Percentiles rank a stretch among this genome's conserved stretches.
Conservation (phyloP, 1,284 basidiomycete genomes). For the Rhodotorula sp. region DNA sequence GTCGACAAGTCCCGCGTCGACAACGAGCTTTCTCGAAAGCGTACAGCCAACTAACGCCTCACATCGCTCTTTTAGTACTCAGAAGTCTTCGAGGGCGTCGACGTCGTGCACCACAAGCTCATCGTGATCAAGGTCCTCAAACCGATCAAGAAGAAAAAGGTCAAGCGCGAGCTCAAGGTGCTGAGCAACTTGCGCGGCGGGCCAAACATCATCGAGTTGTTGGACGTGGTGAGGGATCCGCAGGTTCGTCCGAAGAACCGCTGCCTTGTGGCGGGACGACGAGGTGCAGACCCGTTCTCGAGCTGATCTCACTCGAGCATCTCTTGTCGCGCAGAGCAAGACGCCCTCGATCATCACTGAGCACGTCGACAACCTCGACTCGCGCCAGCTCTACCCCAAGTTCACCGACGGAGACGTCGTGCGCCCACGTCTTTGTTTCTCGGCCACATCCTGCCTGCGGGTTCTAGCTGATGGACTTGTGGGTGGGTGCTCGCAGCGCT, state of each 20-base stretch:
- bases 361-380: conserved; percentile 84
- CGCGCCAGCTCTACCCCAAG: conserved; percentile 81
- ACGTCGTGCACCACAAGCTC: conserved; percentile 87
- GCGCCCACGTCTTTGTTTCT: conserved; percentile 61
- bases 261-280: no score
- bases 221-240: conserved; percentile 91
- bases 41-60: no score
- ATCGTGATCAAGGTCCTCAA: conserved; percentile 99
- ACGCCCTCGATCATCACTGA: conserved; percentile 95
- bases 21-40: no score
- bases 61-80: conserved; percentile 59
- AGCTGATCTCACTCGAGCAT: background rate
- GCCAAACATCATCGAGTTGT: conserved; percentile 77
- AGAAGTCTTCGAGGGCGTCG: conserved; percentile 96
- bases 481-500: conserved; percentile 55
- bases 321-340: conserved; percentile 62
- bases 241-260: conserved; percentile 18
- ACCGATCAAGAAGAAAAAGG: conserved; percentile 99
- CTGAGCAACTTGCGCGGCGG: conserved; percentile 95
- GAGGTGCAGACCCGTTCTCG: no score
- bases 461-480: no score
- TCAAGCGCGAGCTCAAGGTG: conserved; percentile 97
- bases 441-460: background rate
- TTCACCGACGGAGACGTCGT: conserved; percentile 98
- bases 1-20: no score